phyloP scores from a whole-genome alignment of 257 asterid genomes.

The Ilex aquifolium region DNA sequence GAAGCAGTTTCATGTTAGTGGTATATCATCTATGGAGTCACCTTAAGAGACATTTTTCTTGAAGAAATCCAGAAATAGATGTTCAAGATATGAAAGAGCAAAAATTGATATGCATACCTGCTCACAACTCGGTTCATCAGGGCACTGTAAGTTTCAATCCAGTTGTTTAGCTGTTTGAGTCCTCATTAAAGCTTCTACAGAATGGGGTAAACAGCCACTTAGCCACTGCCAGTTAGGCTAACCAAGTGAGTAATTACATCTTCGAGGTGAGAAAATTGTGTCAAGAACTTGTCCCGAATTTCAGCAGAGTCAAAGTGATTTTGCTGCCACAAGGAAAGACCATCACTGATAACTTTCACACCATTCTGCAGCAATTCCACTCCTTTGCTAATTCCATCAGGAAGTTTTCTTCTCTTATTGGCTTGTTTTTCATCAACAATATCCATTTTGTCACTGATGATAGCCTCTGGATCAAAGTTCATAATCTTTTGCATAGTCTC shows the following conservation, averaged over 20 bases:
- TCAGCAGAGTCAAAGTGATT: slow-evolving; percentile 41
- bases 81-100: no score
- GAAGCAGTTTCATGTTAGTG: no score
- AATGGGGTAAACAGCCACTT: slow-evolving; percentile 7
- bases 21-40: no score
- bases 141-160: no score
- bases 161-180: no score
- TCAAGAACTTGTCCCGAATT: slow-evolving; percentile 47
- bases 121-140: no score
- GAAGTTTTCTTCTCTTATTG: slow-evolving; percentile 74
- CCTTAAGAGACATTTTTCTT: no score
- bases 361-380: slow-evolving; percentile 77
- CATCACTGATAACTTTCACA: slow-evolving; percentile 67
- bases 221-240: slow-evolving; percentile 43
- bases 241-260: slow-evolving; percentile 64
- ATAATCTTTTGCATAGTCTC: slow-evolving; percentile 18
- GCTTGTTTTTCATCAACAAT: slow-evolving; percentile 44
- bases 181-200: no score
- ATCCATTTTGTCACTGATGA: slow-evolving; percentile 53
- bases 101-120: no score
- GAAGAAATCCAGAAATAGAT: no score
- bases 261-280: slow-evolving; percentile 65
- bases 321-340: slow-evolving; percentile 66
- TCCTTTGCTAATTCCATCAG: slow-evolving; percentile 69
- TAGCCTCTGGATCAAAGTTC: slow-evolving; percentile 18